Evolutionary conservation across 2,329 filamentous ascomycete genomes (phyloP).

Genomic region (Trichoderma atroviride): DNA sequence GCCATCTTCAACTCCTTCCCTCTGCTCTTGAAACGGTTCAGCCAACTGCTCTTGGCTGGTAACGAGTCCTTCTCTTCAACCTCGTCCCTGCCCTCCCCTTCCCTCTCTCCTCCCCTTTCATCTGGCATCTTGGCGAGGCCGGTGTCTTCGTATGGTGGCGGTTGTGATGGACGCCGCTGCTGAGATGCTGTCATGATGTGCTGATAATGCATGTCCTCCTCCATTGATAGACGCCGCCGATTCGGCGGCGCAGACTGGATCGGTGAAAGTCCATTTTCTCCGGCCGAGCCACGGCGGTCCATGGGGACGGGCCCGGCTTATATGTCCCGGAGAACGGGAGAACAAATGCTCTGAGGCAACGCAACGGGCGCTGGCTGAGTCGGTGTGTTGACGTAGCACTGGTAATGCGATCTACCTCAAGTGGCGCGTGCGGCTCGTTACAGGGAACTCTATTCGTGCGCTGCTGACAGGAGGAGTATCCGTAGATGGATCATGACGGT

Average conservation of each 20-base stretch:
- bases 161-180: conserved; percentile 48
- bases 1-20: conserved; percentile 12
- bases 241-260: conserved; percentile 40
- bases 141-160: conserved; percentile 48
- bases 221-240: conserved; percentile 55
- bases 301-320: conserved; percentile 36
- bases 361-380: conserved; percentile 1
- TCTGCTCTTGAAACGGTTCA: conserved; percentile 26
- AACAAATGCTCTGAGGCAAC: conserved; percentile 18
- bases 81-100: conserved; percentile 7
- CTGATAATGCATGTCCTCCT: conserved; percentile 58
- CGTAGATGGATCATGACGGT: conserved; percentile 38
- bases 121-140: conserved; percentile 25
- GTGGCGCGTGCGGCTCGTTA: conserved; percentile 20
- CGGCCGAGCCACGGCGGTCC: conserved; percentile 38
- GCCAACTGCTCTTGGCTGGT: conserved; percentile 12
- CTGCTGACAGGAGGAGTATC: conserved; percentile 36
- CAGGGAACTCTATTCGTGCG: conserved; percentile 26
- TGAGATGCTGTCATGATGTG: conserved; percentile 50
- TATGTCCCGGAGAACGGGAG: conserved; percentile 26
- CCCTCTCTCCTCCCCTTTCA: conserved; percentile 32
- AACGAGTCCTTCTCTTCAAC: not conserved
- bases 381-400: conserved; percentile 22
- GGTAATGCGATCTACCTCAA: conserved; percentile 17
- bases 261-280: conserved; percentile 41